Evolutionary conservation across 352 stramenopile species (phyloP).

Genomic region (Phytophthora hibernalis): DNA sequence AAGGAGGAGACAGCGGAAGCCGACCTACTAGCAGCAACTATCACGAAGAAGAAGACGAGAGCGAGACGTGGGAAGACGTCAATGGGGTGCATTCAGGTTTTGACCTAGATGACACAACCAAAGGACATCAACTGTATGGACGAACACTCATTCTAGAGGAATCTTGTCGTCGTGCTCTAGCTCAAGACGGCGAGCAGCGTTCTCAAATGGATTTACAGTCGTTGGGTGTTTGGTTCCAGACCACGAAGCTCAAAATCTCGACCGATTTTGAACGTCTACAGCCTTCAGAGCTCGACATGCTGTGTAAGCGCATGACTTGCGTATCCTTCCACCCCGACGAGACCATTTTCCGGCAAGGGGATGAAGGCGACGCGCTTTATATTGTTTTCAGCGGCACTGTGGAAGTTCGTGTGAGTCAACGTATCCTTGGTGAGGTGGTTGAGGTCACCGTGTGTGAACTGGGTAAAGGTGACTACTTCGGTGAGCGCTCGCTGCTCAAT

Average conservation of each 20-base stretch:
- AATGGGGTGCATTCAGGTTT: constrained; percentile 54
- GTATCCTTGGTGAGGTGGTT: constrained; percentile 64
- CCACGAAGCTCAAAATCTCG: constrained; percentile 79
- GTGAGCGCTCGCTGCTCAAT: constrained; percentile 67
- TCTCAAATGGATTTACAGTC: constrained; percentile 66
- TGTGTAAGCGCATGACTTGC: constrained; percentile 68
- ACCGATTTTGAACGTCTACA: constrained; percentile 74
- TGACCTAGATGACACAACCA: constrained; percentile 39
- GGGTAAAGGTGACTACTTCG: constrained; percentile 75
- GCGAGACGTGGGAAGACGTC: constrained; percentile 34
- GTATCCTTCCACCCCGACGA: constrained; percentile 58
- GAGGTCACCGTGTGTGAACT: constrained; percentile 77
- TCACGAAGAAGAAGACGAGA: constrained; percentile 21
- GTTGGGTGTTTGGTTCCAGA: constrained; percentile 78
- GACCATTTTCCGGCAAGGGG: constrained; percentile 70
- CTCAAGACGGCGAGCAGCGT: constrained; percentile 55
- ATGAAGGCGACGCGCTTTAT: constrained; percentile 79
- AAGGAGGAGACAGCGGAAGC: constrained; percentile 1
- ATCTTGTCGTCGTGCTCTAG: constrained; percentile 66
- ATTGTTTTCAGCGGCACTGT: constrained; percentile 71
- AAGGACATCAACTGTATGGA: constrained; percentile 51
- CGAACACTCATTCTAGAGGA: constrained; percentile 76
- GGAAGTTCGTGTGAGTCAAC: constrained; percentile 68
- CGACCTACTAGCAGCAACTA: constrained; percentile 11
- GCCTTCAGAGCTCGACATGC: constrained; percentile 61